A percentile compares a stretch with the other conserved stretches of the same genome.
Evolutionary conservation across 495 filamentous ascomycete species (phyloP).

Genomic region (Talaromyces adpressus): DNA sequence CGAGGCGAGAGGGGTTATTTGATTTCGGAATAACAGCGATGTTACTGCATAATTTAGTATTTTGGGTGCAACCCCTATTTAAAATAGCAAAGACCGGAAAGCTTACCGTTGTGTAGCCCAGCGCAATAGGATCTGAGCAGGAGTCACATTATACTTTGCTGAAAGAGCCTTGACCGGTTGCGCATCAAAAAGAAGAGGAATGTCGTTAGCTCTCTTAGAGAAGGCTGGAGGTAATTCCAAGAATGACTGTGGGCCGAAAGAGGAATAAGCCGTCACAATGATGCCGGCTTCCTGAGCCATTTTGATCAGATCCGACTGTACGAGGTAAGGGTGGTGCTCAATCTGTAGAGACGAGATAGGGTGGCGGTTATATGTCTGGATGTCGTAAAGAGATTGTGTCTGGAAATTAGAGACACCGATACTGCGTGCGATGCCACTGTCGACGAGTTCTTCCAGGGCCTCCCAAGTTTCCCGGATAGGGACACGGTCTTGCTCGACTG

Average conservation of each 20-base stretch:
- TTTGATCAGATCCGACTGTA: slow-evolving; percentile 43
- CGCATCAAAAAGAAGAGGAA: slow-evolving; percentile 44
- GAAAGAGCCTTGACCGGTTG: slow-evolving; percentile 43
- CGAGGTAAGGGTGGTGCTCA: slow-evolving; percentile 44
- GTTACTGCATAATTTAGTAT: background rate
- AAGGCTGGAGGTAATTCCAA: slow-evolving; percentile 25
- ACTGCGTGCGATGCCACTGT: slow-evolving; percentile 35
- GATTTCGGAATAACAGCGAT: background rate
- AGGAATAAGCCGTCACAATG: slow-evolving; percentile 52
- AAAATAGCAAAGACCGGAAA: background rate
- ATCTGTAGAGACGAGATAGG: slow-evolving; percentile 51
- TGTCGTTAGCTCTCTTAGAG: slow-evolving; percentile 39
- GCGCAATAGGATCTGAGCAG: slow-evolving; percentile 33
- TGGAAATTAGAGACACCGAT: slow-evolving; percentile 67
- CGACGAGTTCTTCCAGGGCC: slow-evolving; percentile 46
- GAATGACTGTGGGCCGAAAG: slow-evolving; percentile 50
- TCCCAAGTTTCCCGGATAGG: slow-evolving; percentile 31
- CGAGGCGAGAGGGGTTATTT: background rate
- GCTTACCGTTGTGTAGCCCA: slow-evolving; percentile 1
- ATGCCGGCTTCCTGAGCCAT: slow-evolving; percentile 43
- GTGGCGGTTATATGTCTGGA: slow-evolving; percentile 44
- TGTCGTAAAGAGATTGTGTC: slow-evolving; percentile 50
- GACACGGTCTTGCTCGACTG: slow-evolving; percentile 27
- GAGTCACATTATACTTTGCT: slow-evolving; percentile 39
- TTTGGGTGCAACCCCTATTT: background rate